Base-by-base conservation (phyloP, 2,329 filamentous ascomycete species). In the Claviceps sp. region DNA sequence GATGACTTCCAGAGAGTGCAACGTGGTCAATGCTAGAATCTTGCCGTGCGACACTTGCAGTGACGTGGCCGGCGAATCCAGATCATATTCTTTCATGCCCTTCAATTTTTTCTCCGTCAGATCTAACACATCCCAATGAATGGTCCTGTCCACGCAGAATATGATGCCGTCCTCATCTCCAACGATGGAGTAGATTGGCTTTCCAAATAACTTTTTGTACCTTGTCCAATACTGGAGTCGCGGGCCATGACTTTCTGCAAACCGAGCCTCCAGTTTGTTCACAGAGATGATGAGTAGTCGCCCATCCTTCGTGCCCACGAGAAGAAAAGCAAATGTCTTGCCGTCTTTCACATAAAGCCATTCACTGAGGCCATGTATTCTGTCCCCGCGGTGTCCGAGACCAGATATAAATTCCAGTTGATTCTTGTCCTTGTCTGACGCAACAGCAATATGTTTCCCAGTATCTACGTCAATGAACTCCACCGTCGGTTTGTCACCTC, bases 241-340 rank as follows among this genome's bases (percentile, higher is more conserved):
- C 46, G 56, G 57, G 16, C 46, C 41, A 5, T 50, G 47, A 20
- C 56, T 54, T 37, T 61, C 48, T 34, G 56, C 52, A 3, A 49
- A 38, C 24, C 58, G 53, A 22, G 38, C 44, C 34, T 59, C 56
- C 13, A 48, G 46, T 30, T 52, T 55, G 40, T 72, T 69, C 6
- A 76, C 70, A 1, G 77, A 75, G 14, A 82, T 70, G 7, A 85
- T 71, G 20, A 82, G 60, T 13, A 86, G 66, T 5, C 73, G 69
- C 1, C 81, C 80, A 9, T 67, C 66, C 37, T 70, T 71, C 0
- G 78, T 79, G 4, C 77, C 73, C 11, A 85, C 73, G 14, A 87
- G 71, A 37, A 88, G 70, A 60, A 81, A 84, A 1, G 77, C 72
- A 64, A 83, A 85, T 0, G 67, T 72, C 52, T 75, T 78, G n/a